Evolutionary conservation across 2,329 filamentous ascomycete genomes (phyloP).

Genomic region (Chaetoscypha palmicola): DNA sequence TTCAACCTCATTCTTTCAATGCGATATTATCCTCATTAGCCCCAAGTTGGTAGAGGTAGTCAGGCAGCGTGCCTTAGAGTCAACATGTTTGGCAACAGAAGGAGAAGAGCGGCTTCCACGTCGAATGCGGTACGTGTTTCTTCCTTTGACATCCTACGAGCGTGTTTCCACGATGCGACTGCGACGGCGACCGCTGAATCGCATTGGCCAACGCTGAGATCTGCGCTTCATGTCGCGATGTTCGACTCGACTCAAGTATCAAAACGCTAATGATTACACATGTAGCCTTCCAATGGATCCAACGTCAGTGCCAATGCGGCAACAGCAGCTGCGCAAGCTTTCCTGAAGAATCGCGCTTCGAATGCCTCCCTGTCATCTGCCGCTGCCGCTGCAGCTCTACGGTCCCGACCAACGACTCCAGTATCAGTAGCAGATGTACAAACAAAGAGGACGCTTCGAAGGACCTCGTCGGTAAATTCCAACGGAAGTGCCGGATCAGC

Average conservation of each 20-base stretch:
- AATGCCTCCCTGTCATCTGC: conserved; percentile 68
- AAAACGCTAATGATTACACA: conserved; percentile 19
- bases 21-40: conserved; percentile 29
- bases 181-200: conserved; percentile 3
- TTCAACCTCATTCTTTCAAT: conserved; percentile 17
- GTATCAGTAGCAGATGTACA: conserved; percentile 76
- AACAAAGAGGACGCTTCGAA: conserved; percentile 75
- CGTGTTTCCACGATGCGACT: conserved; percentile 16
- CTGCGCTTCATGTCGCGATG: conserved; percentile 8
- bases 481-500: conserved; percentile 41
- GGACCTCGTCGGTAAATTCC: conserved; percentile 66
- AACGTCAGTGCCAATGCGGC: conserved; percentile 68
- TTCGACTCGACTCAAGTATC: conserved; percentile 3
- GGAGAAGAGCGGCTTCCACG: conserved; percentile 32
- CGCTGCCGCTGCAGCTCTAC: conserved; percentile 78
- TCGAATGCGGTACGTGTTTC: conserved; percentile 37
- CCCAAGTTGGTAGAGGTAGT: conserved; percentile 29
- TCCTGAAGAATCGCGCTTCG: conserved; percentile 59
- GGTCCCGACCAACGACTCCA: conserved; percentile 68
- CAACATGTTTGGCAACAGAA: conserved; percentile 32
- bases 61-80: conserved; percentile 15
- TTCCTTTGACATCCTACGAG: conserved; percentile 13
- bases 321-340: conserved; percentile 74
- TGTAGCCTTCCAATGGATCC: conserved; percentile 53
- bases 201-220: conserved; percentile 11